Evolutionary conservation across 176 grass and related monocot species (phyloP).

Genomic region (Musa schizocarpa): DNA sequence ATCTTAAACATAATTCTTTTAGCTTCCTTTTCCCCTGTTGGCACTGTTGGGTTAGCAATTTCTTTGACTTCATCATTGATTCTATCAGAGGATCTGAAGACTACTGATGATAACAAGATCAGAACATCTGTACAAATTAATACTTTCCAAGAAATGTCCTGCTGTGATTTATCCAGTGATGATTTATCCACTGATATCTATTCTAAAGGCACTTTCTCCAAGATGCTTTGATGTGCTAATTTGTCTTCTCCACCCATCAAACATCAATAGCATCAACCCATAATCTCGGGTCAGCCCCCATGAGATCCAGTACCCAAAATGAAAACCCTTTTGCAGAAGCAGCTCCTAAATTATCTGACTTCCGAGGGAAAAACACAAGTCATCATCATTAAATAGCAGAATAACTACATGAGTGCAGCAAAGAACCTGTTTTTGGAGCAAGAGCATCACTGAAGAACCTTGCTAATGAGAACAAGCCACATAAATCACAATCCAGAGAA

Average conservation of each 20-base stretch:
- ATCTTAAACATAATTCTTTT: too few species aligned
- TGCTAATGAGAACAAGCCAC: conserved; percentile 51
- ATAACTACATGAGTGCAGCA: conserved; percentile 31
- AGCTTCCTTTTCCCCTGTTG: too few species aligned
- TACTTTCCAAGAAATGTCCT: conserved; percentile 25
- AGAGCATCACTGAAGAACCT: too few species aligned
- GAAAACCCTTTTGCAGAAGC: conserved; percentile 29
- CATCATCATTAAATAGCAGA: conserved; percentile 43
- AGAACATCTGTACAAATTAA: conserved; percentile 20
- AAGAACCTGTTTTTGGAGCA: too few species aligned
- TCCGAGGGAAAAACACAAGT: conserved; percentile 84
- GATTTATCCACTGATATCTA: neutral
- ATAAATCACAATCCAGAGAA: conserved; percentile 68
- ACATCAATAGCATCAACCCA: too few species aligned
- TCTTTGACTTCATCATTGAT: neutral
- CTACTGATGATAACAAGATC: neutral
- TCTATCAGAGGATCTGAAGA: too few species aligned
- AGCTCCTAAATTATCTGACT: conserved; percentile 59
- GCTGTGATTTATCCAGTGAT: conserved; percentile 71
- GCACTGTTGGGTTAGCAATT: too few species aligned
- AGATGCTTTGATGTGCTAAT: too few species aligned
- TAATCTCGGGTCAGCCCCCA: too few species aligned
- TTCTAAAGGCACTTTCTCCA: too few species aligned
- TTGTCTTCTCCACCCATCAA: too few species aligned
- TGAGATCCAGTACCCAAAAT: too few species aligned